phyloP scores from a whole-genome alignment of 192 early-diverging fungal species.

The Backusella australiensis region DNA sequence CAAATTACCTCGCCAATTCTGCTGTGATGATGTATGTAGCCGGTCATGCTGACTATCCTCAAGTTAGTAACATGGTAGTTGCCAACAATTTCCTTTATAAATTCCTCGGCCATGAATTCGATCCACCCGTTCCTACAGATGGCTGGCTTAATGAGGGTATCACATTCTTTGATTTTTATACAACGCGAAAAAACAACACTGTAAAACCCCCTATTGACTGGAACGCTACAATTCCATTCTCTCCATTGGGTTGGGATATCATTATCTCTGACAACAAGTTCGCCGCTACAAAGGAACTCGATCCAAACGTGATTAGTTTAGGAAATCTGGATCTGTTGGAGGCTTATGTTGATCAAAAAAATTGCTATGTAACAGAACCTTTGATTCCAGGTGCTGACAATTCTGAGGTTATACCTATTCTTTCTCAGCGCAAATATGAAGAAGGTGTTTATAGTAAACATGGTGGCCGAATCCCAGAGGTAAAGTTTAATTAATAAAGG shows the following conservation, averaged over 20 bases:
- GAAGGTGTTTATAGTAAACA: neutral
- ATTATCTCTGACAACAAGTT: slow-evolving; percentile 17
- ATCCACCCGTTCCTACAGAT: slow-evolving; percentile 8
- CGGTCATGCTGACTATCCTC: slow-evolving; percentile 21
- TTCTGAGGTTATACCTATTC: slow-evolving; percentile 8
- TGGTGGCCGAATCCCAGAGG: slow-evolving; percentile 18
- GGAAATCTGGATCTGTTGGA: slow-evolving; percentile 18
- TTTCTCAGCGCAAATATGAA: slow-evolving; percentile 18
- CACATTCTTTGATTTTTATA: slow-evolving; percentile 31
- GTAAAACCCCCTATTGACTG: slow-evolving; percentile 19
- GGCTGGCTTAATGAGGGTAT: slow-evolving; percentile 29
- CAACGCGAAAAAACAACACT: slow-evolving; percentile 24
- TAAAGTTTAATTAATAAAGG: neutral
- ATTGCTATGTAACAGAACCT: slow-evolving; percentile 29
- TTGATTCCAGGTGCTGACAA: neutral
- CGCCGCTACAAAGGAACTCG: slow-evolving; percentile 9
- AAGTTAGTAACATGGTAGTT: slow-evolving; percentile 26
- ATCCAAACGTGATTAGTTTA: slow-evolving; percentile 30
- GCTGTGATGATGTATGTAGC: slow-evolving; percentile 32
- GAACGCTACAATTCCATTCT: slow-evolving; percentile 10
- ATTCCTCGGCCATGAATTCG: slow-evolving; percentile 13
- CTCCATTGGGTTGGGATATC: slow-evolving; percentile 14
- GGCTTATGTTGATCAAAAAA: slow-evolving; percentile 6
- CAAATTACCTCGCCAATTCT: slow-evolving; percentile 30
- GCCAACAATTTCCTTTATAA: slow-evolving; percentile 24